A percentile compares a stretch with the other conserved stretches of the same genome.
phyloP scores from a whole-genome alignment of 2,329 filamentous ascomycete genomes.

The Chaetomiaceae sp. region DNA sequence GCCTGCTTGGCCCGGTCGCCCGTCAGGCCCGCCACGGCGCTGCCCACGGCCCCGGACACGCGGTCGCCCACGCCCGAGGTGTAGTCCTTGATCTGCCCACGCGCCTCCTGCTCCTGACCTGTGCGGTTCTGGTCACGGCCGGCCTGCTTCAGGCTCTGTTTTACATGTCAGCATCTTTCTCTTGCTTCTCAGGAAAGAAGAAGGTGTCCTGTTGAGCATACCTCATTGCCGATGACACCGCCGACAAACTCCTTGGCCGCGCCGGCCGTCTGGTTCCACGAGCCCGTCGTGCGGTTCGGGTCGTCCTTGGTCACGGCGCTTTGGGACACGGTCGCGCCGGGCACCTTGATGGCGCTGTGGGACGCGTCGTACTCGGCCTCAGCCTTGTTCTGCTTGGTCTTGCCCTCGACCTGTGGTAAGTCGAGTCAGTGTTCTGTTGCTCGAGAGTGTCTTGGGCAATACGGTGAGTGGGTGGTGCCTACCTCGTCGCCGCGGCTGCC shows the following conservation, averaged over 20 bases:
- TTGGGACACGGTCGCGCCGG: conserved; percentile 63
- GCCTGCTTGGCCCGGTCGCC: conserved; percentile 64
- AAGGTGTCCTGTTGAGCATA: conserved; percentile 26
- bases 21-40: conserved; percentile 65
- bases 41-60: conserved; percentile 66
- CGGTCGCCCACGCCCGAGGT: conserved; percentile 63
- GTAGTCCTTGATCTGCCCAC: conserved; percentile 74
- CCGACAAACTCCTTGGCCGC: conserved; percentile 79
- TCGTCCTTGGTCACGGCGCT: conserved; percentile 70
- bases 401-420: conserved; percentile 47
- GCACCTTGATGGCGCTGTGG: conserved; percentile 70
- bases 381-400: conserved; percentile 61
- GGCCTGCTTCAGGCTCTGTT: conserved; percentile 61
- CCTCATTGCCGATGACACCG: conserved; percentile 68
- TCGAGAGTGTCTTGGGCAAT: not conserved
- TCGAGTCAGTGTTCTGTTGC: not conserved
- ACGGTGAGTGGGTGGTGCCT: conserved; percentile 19
- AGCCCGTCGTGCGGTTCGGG: conserved; percentile 65
- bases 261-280: conserved; percentile 87
- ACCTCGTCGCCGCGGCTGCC: conserved; percentile 64
- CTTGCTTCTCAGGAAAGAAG: too few species aligned
- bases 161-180: not conserved
- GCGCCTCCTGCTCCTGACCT: conserved; percentile 77
- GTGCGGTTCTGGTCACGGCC: conserved; percentile 75
- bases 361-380: conserved; percentile 67